phyloP scores from a whole-genome alignment of 306 rosid genomes.

The Rosa lucieae region DNA sequence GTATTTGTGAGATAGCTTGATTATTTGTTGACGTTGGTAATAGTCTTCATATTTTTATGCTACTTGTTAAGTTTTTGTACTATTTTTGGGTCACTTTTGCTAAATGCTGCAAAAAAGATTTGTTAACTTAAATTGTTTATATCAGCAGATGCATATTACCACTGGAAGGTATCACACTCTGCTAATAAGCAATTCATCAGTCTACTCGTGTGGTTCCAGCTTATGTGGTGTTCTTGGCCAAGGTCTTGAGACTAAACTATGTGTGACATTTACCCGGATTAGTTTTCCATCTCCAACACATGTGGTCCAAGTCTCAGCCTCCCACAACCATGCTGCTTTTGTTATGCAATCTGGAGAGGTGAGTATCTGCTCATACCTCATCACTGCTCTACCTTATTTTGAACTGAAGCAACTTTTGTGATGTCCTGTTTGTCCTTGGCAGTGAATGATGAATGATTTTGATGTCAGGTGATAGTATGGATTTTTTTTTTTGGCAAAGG shows the following conservation, averaged over 20 bases:
- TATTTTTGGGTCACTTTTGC: not conserved
- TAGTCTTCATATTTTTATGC: not conserved
- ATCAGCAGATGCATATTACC: conserved; percentile 83
- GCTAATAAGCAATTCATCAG: conserved; percentile 68
- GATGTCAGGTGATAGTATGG: not conserved
- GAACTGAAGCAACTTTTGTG: not conserved
- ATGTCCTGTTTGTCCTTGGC: not conserved
- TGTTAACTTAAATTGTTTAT: conserved; percentile 30
- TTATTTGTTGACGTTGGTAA: not conserved
- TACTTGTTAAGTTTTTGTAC: not conserved
- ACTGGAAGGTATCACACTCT: conserved; percentile 88
- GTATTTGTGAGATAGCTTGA: not conserved
- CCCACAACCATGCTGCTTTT: conserved; percentile 86
- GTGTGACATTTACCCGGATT: conserved; percentile 67
- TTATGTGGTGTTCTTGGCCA: conserved; percentile 95
- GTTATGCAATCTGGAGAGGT: conserved; percentile 89
- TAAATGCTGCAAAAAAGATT: not conserved
- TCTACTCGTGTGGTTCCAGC: conserved; percentile 85
- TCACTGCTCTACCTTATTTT: not conserved
- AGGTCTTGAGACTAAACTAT: conserved; percentile 76
- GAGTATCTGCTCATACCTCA: conserved; percentile 23
- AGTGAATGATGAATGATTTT: conserved; percentile 6
- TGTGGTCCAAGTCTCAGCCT: conserved; percentile 82
- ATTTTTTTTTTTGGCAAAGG: not conserved
- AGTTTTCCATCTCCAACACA: conserved; percentile 57